Conservation (phyloP, 495 filamentous ascomycete genomes). For the Penicillium cinerascens region DNA sequence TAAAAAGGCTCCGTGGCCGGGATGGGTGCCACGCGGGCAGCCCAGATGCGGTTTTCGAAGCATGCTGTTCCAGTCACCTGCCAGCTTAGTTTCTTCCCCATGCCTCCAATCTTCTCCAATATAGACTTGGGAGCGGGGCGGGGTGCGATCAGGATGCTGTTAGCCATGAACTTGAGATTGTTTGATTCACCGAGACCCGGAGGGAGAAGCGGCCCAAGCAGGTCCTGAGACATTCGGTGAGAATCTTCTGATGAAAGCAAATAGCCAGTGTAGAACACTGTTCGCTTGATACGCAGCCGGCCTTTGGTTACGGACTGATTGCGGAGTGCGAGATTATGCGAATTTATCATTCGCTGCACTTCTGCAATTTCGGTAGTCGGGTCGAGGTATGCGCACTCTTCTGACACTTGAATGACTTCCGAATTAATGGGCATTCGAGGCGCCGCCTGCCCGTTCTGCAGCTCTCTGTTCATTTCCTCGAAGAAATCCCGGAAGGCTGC, state of each 20-base stretch:
- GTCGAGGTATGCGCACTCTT: slow-evolving; percentile 70
- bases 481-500: slow-evolving; percentile 82
- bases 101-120: slow-evolving; percentile 76
- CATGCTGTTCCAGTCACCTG: slow-evolving; percentile 70
- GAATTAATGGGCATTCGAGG: slow-evolving; percentile 60
- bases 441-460: slow-evolving; percentile 31
- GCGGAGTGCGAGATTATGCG: slow-evolving; percentile 63
- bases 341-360: slow-evolving; percentile 84
- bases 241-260: slow-evolving; percentile 69
- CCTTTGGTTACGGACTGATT: slow-evolving; percentile 31
- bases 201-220: slow-evolving; percentile 53
- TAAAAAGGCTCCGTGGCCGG: slow-evolving; percentile 60
- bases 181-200: slow-evolving; percentile 45
- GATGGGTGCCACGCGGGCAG: slow-evolving; percentile 70
- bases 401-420: slow-evolving; percentile 86
- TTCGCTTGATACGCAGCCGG: slow-evolving; percentile 71
- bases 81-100: slow-evolving; percentile 79
- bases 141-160: slow-evolving; percentile 84
- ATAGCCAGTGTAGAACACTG: slow-evolving; percentile 93
- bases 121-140: slow-evolving; percentile 64
- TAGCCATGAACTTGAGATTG: slow-evolving; percentile 80
- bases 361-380: slow-evolving; percentile 79
- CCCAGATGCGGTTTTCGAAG: slow-evolving; percentile 82
- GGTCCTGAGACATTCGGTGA: slow-evolving; percentile 62
- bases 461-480: slow-evolving; percentile 60